These are phyloP conservation scores for Lachnellula hyalina DNA, from an alignment of 2,329 filamentous ascomycete genomes.

Conservation along the genomic window DNA sequence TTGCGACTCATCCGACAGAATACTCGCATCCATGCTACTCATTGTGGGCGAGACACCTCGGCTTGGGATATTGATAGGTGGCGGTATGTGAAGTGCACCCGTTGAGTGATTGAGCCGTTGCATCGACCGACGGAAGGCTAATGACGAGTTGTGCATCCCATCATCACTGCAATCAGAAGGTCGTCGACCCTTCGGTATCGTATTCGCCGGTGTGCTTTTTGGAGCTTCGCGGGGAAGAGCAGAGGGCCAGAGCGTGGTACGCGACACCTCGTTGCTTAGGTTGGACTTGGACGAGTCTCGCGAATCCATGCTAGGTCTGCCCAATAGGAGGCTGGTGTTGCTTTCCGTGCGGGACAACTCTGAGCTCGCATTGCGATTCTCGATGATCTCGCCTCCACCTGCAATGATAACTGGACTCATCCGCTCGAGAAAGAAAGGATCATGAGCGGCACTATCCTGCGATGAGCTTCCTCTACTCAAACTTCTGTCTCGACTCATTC, in stretches of 20 bases:
- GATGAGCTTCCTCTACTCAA: slow-evolving; percentile 39
- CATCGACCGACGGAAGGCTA: slow-evolving; percentile 51
- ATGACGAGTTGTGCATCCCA: slow-evolving; percentile 46
- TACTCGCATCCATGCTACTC: slow-evolving; percentile 51
- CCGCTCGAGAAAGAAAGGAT: slow-evolving; percentile 55
- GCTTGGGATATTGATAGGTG: slow-evolving; percentile 44
- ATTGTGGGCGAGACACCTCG: slow-evolving; percentile 43
- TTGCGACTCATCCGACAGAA: slow-evolving; percentile 52
- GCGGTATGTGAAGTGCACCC: slow-evolving; percentile 44
- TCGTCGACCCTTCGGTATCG: slow-evolving; percentile 18
- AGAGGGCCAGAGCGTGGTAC: slow-evolving; percentile 50
- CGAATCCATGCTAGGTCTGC: slow-evolving; percentile 41
- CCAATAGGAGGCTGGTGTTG: slow-evolving; percentile 40
- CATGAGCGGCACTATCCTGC: slow-evolving; percentile 47
- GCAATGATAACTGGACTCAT: slow-evolving; percentile 63
- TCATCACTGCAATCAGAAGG: slow-evolving; percentile 54
- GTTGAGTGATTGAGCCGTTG: slow-evolving; percentile 46
- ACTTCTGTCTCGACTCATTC: slow-evolving; percentile 36
- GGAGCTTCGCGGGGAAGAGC: slow-evolving; percentile 39
- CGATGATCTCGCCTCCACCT: slow-evolving; percentile 53
- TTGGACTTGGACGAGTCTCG: slow-evolving; percentile 31
- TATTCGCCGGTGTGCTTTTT: slow-evolving; percentile 14
- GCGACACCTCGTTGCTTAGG: slow-evolving; percentile 32
- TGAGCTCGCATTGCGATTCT: slow-evolving; percentile 51
- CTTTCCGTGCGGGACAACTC: slow-evolving; percentile 47